These are phyloP conservation scores for Tylopilus balloui DNA, from an alignment of 768 basidiomycete genomes.

Conservation along the genomic window DNA sequence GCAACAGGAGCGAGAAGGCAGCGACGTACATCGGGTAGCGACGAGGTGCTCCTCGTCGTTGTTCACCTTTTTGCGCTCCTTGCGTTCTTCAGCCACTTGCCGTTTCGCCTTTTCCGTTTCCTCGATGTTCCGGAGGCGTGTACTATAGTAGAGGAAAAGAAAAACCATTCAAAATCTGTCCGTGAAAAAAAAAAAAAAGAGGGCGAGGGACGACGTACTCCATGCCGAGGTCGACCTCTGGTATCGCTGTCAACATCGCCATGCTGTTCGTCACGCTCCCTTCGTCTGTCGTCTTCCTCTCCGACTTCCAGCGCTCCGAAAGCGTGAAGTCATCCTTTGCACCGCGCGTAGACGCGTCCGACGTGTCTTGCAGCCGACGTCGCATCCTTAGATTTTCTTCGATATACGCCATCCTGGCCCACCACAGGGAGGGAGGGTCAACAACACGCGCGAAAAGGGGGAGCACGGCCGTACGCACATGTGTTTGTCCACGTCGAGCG, in stretches of 20 bases:
- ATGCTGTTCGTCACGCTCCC: constrained; percentile 91
- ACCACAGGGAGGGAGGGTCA: too few species aligned
- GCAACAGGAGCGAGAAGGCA: not conserved
- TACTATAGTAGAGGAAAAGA: constrained; percentile 39
- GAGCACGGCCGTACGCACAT: constrained; percentile 53
- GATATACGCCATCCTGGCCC: constrained; percentile 86
- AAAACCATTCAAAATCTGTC: too few species aligned
- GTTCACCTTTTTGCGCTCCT: constrained; percentile 49
- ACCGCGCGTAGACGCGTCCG: constrained; percentile 40
- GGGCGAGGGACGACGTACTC: constrained; percentile 57
- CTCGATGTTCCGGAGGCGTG: constrained; percentile 91
- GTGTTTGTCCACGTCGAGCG: constrained; percentile 95
- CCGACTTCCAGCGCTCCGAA: constrained; percentile 60
- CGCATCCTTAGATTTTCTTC: constrained; percentile 86
- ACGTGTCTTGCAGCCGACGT: constrained; percentile 49
- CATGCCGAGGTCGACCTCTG: constrained; percentile 97
- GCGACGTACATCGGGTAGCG: constrained; percentile 75
- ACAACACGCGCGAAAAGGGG: not conserved
- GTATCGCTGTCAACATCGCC: constrained; percentile 96
- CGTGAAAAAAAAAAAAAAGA: too few species aligned
- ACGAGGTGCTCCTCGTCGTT: constrained; percentile 81
- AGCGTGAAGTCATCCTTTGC: constrained; percentile 73
- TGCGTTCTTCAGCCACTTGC: constrained; percentile 68
- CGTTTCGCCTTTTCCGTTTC: constrained; percentile 97
- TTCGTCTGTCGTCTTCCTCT: constrained; percentile 63